phyloP scores from a whole-genome alignment of 345 rosid genomes.

The Hevea brasiliensis region DNA sequence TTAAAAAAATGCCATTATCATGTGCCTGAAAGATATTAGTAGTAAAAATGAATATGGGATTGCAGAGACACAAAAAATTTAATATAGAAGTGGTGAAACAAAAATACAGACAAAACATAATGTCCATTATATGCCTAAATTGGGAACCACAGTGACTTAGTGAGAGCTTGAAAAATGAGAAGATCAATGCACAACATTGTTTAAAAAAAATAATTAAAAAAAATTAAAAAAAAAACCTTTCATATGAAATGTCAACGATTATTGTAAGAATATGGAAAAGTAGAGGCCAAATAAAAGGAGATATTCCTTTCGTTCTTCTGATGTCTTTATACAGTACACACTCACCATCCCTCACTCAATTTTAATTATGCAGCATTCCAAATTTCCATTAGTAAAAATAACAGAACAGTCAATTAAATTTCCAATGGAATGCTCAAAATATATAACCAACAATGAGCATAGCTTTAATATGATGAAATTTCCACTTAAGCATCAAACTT shows the following conservation, averaged over 20 bases:
- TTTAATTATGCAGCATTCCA: background rate
- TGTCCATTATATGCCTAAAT: background rate
- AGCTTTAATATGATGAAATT: background rate
- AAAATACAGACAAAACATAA: background rate
- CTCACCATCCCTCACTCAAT: background rate
- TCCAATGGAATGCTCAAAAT: background rate
- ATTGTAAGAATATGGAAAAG: background rate
- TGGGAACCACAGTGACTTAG: background rate
- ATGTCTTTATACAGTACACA: background rate
- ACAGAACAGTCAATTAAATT: background rate
- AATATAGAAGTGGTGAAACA: background rate
- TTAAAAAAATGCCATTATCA: constrained; percentile 11
- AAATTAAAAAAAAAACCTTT: background rate
- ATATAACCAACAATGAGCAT: background rate
- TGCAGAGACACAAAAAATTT: background rate
- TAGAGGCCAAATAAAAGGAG: background rate
- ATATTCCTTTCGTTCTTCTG: background rate
- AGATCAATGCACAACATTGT: background rate
- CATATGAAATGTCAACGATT: background rate
- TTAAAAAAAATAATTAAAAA: too few relatives aligned
- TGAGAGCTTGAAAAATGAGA: background rate
- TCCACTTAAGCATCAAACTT: constrained; percentile 4
- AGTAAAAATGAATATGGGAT: background rate
- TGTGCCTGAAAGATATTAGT: background rate
- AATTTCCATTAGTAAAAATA: background rate